phyloP scores from a whole-genome alignment of 1,284 basidiomycete species.

The Dichomitus squalens region DNA sequence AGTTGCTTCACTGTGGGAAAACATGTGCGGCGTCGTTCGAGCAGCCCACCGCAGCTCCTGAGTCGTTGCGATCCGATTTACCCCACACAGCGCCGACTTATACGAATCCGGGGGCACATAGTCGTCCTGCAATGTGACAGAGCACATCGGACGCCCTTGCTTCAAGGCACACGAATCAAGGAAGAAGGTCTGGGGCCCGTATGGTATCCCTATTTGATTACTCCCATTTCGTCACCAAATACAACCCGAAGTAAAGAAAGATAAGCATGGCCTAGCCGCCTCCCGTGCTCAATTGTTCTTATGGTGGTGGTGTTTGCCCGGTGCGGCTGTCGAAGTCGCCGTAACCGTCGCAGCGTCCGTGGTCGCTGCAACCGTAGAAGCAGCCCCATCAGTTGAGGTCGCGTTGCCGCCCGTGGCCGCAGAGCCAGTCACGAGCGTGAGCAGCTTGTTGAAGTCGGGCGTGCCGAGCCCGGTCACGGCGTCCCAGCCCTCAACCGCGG shows the following conservation, averaged over 20 bases:
- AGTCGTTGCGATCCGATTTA: too few species aligned
- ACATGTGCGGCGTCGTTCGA: too few species aligned
- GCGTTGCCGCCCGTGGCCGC: background rate
- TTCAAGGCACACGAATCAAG: background rate
- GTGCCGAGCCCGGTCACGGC: conserved; percentile 42
- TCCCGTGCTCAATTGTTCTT: background rate
- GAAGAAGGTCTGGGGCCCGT: background rate
- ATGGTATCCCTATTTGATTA: background rate
- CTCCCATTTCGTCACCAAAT: conserved; percentile 13
- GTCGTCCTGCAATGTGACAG: too few species aligned
- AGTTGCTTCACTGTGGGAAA: too few species aligned
- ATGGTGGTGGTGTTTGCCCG: background rate
- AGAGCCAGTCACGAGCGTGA: conserved; percentile 20
- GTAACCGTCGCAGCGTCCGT: background rate
- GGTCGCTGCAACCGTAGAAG: background rate
- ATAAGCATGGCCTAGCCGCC: conserved; percentile 37
- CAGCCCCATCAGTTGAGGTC: background rate
- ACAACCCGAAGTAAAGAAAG: conserved; percentile 47
- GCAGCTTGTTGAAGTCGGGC: conserved; percentile 31
- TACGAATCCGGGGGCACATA: too few species aligned
- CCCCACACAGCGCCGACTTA: too few species aligned
- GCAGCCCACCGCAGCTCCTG: too few species aligned
- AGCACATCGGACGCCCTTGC: too few species aligned
- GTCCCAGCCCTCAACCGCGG: conserved; percentile 43
- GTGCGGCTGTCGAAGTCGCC: background rate